These are phyloP conservation scores for Coemansia sp. DNA, from an alignment of 192 early-diverging fungal species.

Conservation along the genomic window DNA sequence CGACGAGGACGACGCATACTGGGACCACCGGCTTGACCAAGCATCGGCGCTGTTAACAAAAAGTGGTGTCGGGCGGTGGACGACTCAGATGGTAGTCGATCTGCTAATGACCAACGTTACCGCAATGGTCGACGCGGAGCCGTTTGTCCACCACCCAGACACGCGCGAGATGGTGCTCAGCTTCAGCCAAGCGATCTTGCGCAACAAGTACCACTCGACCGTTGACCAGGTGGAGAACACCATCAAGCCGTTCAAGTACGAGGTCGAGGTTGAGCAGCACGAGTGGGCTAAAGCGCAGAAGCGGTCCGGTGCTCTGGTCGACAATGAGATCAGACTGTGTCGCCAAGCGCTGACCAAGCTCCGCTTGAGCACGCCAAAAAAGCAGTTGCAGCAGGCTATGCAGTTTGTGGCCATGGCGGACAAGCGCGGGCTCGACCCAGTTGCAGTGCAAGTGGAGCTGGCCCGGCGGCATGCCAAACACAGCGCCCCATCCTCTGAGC, in stretches of 20 bases:
- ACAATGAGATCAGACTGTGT: slow-evolving; percentile 76
- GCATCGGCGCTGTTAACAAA: slow-evolving; percentile 88
- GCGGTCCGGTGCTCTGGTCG: slow-evolving; percentile 69
- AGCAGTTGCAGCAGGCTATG: slow-evolving; percentile 81
- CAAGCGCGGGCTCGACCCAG: slow-evolving; percentile 54
- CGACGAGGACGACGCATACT: slow-evolving; percentile 59
- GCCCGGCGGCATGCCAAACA: slow-evolving; percentile 34
- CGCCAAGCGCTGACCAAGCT: slow-evolving; percentile 68
- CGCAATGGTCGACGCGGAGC: slow-evolving; percentile 71
- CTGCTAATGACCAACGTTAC: slow-evolving; percentile 81
- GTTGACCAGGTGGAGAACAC: slow-evolving; percentile 98
- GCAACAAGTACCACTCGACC: slow-evolving; percentile 81
- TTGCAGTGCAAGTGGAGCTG: slow-evolving; percentile 33
- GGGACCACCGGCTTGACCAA: slow-evolving; percentile 80
- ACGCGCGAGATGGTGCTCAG: slow-evolving; percentile 74
- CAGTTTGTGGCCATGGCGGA: slow-evolving; percentile 73
- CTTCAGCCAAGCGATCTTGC: slow-evolving; percentile 82
- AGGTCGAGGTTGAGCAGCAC: slow-evolving; percentile 85
- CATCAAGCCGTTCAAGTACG: slow-evolving; percentile 98
- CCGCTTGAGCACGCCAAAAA: slow-evolving; percentile 70
- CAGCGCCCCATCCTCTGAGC: neutral
- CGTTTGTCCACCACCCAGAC: slow-evolving; percentile 81
- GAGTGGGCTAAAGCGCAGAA: slow-evolving; percentile 93
- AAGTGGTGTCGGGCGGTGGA: slow-evolving; percentile 85
- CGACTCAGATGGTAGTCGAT: slow-evolving; percentile 91